Conservation (phyloP, 257 asterid species). For the Fraxinus anomala region DNA sequence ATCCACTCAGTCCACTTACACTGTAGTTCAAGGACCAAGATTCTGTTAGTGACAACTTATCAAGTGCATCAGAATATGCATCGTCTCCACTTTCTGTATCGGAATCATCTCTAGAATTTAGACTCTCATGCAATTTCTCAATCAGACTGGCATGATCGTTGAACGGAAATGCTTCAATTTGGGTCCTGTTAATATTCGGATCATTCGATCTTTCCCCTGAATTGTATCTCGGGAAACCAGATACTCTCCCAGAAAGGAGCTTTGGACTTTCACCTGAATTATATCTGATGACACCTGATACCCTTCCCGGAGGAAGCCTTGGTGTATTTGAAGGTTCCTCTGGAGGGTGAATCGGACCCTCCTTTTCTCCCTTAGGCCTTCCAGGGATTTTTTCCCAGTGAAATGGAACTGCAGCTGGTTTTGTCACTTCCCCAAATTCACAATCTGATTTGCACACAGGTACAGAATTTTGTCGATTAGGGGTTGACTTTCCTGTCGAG, state of each 20-base stretch:
- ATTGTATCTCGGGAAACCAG: conserved; percentile 36
- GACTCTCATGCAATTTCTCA: conserved; percentile 65
- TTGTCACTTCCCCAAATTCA: conserved; percentile 57
- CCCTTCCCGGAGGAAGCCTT: conserved; percentile 68
- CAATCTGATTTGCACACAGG: conserved; percentile 40
- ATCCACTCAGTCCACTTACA: conserved; percentile 68
- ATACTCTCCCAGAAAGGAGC: conserved; percentile 42
- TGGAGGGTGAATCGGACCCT: conserved; percentile 37
- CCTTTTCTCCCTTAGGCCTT: conserved; percentile 53
- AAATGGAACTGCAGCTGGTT: conserved; percentile 84
- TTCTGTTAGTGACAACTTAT: conserved; percentile 51
- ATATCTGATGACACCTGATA: conserved; percentile 41
- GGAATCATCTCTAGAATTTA: conserved; percentile 56
- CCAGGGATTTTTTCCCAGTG: conserved; percentile 90
- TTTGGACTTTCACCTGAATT: conserved; percentile 51
- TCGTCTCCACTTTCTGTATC: conserved; percentile 56
- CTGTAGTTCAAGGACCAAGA: conserved; percentile 64
- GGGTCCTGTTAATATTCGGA: conserved; percentile 43
- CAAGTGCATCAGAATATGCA: conserved; percentile 59
- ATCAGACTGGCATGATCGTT: conserved; percentile 75
- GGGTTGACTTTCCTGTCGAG: conserved; percentile 30
- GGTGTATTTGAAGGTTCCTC: conserved; percentile 59
- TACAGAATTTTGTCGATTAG: conserved; percentile 53
- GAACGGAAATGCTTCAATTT: conserved; percentile 44
- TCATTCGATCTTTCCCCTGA: conserved; percentile 63